These are phyloP conservation scores for Xylariaceae sp. DNA, from an alignment of 2,329 filamentous ascomycete genomes.

Conservation along the genomic window DNA sequence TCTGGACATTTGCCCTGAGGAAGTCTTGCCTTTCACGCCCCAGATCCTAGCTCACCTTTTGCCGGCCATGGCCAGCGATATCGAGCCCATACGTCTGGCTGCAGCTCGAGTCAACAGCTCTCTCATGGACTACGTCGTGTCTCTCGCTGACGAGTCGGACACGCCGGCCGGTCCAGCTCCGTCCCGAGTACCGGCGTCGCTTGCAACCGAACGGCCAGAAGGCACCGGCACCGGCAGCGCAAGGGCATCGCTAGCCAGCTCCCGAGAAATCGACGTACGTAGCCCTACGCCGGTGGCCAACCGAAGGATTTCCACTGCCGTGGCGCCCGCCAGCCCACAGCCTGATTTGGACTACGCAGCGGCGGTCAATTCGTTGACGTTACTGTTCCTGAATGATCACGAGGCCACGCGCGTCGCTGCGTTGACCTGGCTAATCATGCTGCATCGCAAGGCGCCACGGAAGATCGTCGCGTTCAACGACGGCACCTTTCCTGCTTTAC, in stretches of 20 bases:
- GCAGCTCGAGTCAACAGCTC: constrained; percentile 86
- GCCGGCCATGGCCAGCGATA: constrained; percentile 86
- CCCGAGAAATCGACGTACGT: constrained; percentile 47
- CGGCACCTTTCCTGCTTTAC: constrained; percentile 88
- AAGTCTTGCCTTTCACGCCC: constrained; percentile 91
- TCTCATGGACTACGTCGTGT: constrained; percentile 90
- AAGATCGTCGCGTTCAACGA: constrained; percentile 96
- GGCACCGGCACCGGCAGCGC: constrained; percentile 43
- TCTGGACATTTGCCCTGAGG: constrained; percentile 93
- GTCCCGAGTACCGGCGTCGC: constrained; percentile 37
- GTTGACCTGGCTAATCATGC: constrained; percentile 94
- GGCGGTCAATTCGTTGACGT: constrained; percentile 84
- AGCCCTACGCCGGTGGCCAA: constrained; percentile 48
- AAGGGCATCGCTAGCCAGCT: constrained; percentile 48
- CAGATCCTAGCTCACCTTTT: constrained; percentile 86
- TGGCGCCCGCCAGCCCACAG: constrained; percentile 40
- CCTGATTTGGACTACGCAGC: constrained; percentile 91
- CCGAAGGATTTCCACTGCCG: constrained; percentile 42
- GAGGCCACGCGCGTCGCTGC: constrained; percentile 93
- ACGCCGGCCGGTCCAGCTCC: constrained; percentile 31
- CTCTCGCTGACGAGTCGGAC: constrained; percentile 67
- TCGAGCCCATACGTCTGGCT: constrained; percentile 82
- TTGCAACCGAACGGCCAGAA: constrained; percentile 41
- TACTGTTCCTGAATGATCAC: constrained; percentile 93
- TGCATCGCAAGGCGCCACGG: constrained; percentile 88